phyloP scores from a whole-genome alignment of 1,284 basidiomycete species.

The Ustilago curta region DNA sequence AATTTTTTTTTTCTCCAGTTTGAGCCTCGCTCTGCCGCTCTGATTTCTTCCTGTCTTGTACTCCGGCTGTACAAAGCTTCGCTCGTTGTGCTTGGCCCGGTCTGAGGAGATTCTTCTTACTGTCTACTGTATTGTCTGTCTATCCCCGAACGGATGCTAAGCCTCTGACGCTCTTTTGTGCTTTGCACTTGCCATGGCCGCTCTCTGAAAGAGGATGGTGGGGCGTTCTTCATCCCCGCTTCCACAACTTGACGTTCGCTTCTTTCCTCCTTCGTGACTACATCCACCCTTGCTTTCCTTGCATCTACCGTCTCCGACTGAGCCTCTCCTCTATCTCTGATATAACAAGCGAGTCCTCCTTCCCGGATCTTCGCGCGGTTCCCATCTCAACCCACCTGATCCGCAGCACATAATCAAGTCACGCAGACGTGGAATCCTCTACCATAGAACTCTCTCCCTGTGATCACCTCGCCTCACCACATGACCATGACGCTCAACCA shows the following conservation, averaged over 20 bases:
- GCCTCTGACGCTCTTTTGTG: not conserved
- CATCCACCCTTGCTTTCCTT: constrained; percentile 1
- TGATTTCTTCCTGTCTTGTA: not conserved
- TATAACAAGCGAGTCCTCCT: not conserved
- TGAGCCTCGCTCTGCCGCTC: not conserved
- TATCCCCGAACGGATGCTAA: constrained; percentile 5
- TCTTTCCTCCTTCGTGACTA: constrained; percentile 2
- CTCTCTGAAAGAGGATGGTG: not conserved
- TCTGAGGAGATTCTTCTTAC: constrained; percentile 2
- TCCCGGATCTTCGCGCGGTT: too few species aligned
- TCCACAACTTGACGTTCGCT: not conserved
- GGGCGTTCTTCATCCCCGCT: too few species aligned
- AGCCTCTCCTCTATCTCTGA: not conserved
- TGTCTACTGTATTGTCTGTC: too few species aligned
- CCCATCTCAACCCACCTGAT: not conserved
- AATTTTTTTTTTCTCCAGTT: not conserved
- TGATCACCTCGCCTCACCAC: not conserved
- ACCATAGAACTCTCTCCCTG: not conserved
- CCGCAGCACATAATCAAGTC: not conserved
- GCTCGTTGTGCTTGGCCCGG: too few species aligned
- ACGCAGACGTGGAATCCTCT: not conserved
- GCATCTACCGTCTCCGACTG: not conserved
- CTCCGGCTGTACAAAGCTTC: constrained; percentile 4
- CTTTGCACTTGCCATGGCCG: not conserved
- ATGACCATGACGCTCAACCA: constrained; percentile 30